Evolutionary conservation across 139 green algal species (phyloP).

Genomic region (Chlamydomonas incerta): DNA sequence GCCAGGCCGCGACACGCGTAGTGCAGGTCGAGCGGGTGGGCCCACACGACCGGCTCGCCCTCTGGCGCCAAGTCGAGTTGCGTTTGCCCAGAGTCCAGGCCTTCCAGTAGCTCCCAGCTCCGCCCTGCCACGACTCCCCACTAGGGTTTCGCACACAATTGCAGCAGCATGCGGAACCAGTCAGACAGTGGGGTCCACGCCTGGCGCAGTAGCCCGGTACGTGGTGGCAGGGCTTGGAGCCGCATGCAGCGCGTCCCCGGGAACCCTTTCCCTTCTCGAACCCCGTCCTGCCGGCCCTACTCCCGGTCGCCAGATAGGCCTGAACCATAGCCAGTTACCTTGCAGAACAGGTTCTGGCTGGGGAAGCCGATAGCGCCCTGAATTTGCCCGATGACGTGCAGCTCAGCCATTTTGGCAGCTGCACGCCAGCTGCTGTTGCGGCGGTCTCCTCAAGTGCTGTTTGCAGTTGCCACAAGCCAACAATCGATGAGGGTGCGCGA

Average conservation of each 20-base stretch:
- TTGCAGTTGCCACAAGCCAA: no score
- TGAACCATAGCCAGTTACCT: slow-evolving; percentile 55
- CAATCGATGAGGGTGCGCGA: no score
- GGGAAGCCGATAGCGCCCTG: slow-evolving; percentile 70
- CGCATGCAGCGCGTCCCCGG: no score
- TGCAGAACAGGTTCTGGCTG: slow-evolving; percentile 77
- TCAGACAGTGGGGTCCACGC: no score
- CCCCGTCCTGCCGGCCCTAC: not conserved
- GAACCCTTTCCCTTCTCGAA: no score
- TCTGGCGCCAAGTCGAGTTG: slow-evolving; percentile 67
- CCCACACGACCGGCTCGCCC: slow-evolving; percentile 76
- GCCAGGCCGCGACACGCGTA: slow-evolving; percentile 71
- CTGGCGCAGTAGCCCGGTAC: no score
- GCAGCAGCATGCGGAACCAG: no score
- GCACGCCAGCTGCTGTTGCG: no score
- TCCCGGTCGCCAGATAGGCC: not conserved
- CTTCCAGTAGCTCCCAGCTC: slow-evolving; percentile 83
- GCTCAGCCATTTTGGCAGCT: slow-evolving; percentile 70
- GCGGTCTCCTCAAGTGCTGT: no score
- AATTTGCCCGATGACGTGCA: slow-evolving; percentile 81
- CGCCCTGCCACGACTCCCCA: slow-evolving; percentile 69
- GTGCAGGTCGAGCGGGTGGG: slow-evolving; percentile 84
- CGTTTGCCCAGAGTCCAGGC: slow-evolving; percentile 74
- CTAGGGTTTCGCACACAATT: slow-evolving; percentile 39
- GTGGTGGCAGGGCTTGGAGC: no score